phyloP scores from a whole-genome alignment of 805 yeast species.

The Saturnispora sanitii region DNA sequence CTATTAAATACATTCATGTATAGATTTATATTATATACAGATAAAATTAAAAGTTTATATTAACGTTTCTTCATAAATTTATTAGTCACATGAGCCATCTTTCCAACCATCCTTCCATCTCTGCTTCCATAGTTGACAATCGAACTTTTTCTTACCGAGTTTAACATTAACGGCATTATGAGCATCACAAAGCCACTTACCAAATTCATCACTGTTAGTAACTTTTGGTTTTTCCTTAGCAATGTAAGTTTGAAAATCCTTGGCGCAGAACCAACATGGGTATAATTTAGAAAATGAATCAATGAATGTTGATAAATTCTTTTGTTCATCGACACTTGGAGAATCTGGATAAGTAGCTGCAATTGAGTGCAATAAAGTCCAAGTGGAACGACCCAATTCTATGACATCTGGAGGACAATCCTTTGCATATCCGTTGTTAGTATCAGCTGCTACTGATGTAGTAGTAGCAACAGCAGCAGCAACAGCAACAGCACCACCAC shows the following conservation, averaged over 20 bases:
- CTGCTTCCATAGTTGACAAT: conserved; percentile 82
- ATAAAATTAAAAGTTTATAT: too few relatives aligned
- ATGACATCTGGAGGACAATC: conserved; percentile 84
- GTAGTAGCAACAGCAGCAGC: conserved; percentile 15
- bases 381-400: conserved; percentile 71
- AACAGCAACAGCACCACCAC: conserved; percentile 11
- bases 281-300: conserved; percentile 66
- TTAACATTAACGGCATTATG: conserved; percentile 89
- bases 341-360: conserved; percentile 80
- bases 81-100: conserved; percentile 38
- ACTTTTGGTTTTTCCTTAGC: conserved; percentile 45
- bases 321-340: conserved; percentile 54
- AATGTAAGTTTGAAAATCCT: conserved; percentile 64
- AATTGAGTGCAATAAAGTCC: conserved; percentile 85
- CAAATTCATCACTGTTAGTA: conserved; percentile 64
- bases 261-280: conserved; percentile 92
- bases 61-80: too few relatives aligned
- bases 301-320: conserved; percentile 63
- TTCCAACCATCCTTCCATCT: conserved; percentile 97
- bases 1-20: not conserved
- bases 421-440: conserved; percentile 25
- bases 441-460: conserved; percentile 13
- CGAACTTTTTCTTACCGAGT: conserved; percentile 76
- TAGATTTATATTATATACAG: not conserved
- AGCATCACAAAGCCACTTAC: conserved; percentile 89